These are phyloP conservation scores for Aphanomyces euteiches DNA, from an alignment of 352 stramenopile species.

Conservation along the genomic window DNA sequence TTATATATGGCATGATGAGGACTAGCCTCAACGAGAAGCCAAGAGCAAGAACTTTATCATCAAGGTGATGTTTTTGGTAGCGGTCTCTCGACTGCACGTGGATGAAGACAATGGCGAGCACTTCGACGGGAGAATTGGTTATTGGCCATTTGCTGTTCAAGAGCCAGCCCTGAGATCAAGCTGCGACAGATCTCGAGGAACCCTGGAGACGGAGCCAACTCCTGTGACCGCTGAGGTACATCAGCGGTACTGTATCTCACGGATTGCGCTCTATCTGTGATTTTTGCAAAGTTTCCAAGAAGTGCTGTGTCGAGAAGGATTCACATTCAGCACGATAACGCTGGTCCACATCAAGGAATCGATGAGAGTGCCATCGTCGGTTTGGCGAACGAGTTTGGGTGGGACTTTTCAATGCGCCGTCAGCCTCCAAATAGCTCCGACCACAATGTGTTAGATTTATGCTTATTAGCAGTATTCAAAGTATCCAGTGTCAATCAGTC, in stretches of 20 bases:
- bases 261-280: background rate
- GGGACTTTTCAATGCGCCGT: background rate
- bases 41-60: background rate
- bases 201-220: background rate
- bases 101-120: background rate
- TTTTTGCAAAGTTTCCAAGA: background rate
- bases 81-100: background rate
- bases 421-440: background rate
- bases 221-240: background rate
- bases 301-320: background rate
- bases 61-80: conserved; percentile 15
- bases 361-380: background rate
- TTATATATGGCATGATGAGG: conserved; percentile 11
- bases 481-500: conserved; percentile 9
- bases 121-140: background rate
- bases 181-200: background rate
- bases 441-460: conserved; percentile 6
- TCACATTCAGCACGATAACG: background rate
- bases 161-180: background rate
- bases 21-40: background rate
- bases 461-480: conserved; percentile 35
- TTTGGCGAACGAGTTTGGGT: background rate
- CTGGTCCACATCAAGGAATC: background rate
- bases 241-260: background rate
- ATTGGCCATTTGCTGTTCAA: background rate